Evolutionary conservation across 331 rosid species (phyloP), one percentile per base, ranked within the genome.

Genomic region (Malus hybrid): DNA sequence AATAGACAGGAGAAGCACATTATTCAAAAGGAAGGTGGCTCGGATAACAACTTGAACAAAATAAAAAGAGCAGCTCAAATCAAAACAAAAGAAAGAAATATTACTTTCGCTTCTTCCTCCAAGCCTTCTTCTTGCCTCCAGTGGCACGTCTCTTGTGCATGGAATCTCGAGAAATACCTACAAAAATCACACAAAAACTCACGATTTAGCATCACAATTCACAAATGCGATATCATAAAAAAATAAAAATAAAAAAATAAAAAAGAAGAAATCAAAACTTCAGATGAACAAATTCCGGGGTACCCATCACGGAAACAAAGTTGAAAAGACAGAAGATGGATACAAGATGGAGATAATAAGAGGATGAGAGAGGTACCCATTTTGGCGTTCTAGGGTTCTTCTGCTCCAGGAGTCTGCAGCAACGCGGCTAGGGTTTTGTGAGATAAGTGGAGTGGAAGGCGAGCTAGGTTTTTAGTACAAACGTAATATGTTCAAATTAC

Each of bases 91-190:
- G n/a, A 63, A 7, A 13, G 12, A 55, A 34, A 56, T 3, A 19
- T 81, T 83, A 87, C 93, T 89, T 89, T 83, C 91, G 81, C 89
- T 89, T 89, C 87, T 87, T 89, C 75, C 93, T 89, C 93, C 93
- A 88, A 19, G 88, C 89, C 82, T 88, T 88, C 87, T 88, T 86
- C 89, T 88, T 86, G 75, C 93, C 93, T 56, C 93, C 93, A 62
- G 93, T 89, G 82, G 91, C 91, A 66, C 89, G 91, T 74, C 93
- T 79, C 88, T 89, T 89, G 85, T 89, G 93, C 93, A 89, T 89
- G 70, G 93, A 89, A 82, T 87, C 93, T 67, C 93, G 89, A 74
- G 91, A 89, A 32, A 89, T 89, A 81, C 93, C 86, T 85, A 39
- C 1, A 29, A 10, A 70, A 32, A 39, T 3, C 73, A 72, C 7